Evolutionary conservation across 202 grass and related monocot genomes (phyloP), one percentile per base, ranked within the genome.

Genomic region (Saccharum hybrid): DNA sequence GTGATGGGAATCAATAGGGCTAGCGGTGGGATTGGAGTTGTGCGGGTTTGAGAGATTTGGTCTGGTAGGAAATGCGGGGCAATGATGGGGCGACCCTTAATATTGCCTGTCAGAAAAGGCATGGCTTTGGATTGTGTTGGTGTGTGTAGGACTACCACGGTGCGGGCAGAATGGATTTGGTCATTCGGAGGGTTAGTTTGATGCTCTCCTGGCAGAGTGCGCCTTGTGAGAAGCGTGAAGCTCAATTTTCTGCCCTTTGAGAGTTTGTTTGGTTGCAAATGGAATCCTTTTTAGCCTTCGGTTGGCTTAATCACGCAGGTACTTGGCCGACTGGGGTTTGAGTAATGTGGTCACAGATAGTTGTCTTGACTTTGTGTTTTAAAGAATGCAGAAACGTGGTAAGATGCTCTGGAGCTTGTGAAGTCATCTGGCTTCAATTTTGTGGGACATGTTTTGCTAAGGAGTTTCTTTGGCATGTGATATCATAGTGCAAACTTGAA

Each of bases 1-100:
- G 63, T 39, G 16, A 7, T 79, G 33, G 51, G 75, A 46, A 51
- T 68, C 63, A 11, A 41, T 42, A 37, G 16, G 63, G 74, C 30
- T 79, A 18, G 26, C 10, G 19, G 2, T 26, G 79, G 49, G 79
- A 83, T 79, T 83, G 79, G 79, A 46, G 49, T 2, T 6, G 49
- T 68, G 66, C 31, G 4, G 70, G 21, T 12, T 1, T 33, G 42
- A 34, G 36, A 79, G 49, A 23, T 78, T 66, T 63, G 41, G 22
- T 63, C 33, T 63, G 19, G 19, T 64, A 57, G 70, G 81, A 12
- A 83, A 86, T 87, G 80, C 75, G 63, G 36, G 36, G 4, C 28
- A 30, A n/a, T 78, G 54, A 34, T 46, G 54, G 2, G n/a, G 30
- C 33, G 65, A 52, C 26, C 26, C 28, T 4, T 80, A 37, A 31